A percentile compares a stretch with the other conserved stretches of the same genome.
phyloP scores from a whole-genome alignment of 208 protist genomes.

The Leishmania amazonensis region DNA sequence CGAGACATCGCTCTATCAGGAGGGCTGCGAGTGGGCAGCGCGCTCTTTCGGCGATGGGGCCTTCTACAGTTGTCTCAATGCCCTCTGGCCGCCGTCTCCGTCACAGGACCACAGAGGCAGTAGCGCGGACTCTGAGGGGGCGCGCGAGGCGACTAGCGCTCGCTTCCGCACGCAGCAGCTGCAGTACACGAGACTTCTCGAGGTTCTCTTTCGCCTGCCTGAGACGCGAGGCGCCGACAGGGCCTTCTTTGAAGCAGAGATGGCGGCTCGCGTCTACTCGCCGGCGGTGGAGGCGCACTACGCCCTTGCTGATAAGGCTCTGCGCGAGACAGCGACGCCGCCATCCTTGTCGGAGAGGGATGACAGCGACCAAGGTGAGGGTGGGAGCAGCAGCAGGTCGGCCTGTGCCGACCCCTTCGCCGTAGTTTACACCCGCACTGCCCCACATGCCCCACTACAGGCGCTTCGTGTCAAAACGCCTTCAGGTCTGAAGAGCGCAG shows the following conservation, averaged over 20 bases:
- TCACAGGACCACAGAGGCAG: neutral
- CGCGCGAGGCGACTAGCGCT: slow-evolving; percentile 6
- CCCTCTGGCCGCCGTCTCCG: slow-evolving; percentile 24
- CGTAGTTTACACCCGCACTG: slow-evolving; percentile 8
- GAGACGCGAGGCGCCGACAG: slow-evolving; percentile 13
- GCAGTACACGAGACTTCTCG: slow-evolving; percentile 34
- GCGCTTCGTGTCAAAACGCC: neutral
- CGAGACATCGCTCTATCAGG: slow-evolving; percentile 63
- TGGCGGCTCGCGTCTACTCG: slow-evolving; percentile 56
- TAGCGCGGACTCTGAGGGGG: neutral
- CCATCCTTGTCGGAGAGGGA: neutral
- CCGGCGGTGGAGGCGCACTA: slow-evolving; percentile 72
- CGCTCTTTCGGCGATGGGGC: slow-evolving; percentile 21
- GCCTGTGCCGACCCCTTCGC: slow-evolving; percentile 30
- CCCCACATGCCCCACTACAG: neutral
- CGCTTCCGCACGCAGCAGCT: slow-evolving; percentile 36
- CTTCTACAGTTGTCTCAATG: slow-evolving; percentile 57
- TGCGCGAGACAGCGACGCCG: neutral
- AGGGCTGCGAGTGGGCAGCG: slow-evolving; percentile 62
- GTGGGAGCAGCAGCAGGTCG: neutral
- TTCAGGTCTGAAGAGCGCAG: neutral
- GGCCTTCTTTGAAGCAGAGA: slow-evolving; percentile 44
- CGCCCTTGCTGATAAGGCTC: slow-evolving; percentile 36
- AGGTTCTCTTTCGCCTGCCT: slow-evolving; percentile 19
- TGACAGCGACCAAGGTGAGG: neutral